Base-by-base conservation (phyloP, 2,329 filamentous ascomycete genomes). In the Ambrosiella beaveri region DNA sequence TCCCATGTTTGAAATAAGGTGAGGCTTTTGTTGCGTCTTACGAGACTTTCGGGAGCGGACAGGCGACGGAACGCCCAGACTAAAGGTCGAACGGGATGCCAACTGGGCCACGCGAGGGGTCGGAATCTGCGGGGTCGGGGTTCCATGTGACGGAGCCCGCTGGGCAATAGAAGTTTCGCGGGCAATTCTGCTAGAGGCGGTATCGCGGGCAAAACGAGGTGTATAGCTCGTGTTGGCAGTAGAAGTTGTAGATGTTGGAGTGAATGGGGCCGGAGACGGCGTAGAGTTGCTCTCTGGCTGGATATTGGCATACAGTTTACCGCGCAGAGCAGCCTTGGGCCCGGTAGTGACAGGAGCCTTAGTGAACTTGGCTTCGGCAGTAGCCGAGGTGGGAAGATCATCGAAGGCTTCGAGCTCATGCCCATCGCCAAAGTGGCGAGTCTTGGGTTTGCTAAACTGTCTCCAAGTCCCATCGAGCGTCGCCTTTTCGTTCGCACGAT, bases 401-500 rank as follows among this genome's bases (percentile, higher is more conserved):
- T 98, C 93, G 67, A 98, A 97, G 1, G 79, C 82, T 64, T 97
- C 91, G 39, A 98, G 76, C 69, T 98, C 93, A 61, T 85, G 86
- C 13, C 93, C 93, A 68, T 96, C 88, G 11, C 93, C 93, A 71
- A 94, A 98, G 76, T 75, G 45, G 45, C 62, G 62, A 19, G 63
- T 63, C 58, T 63, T 63, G 54, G 56, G 59, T 57, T 65, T 59
- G 61, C 58, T 49, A 57, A 61, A 57, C 57, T 62, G 59, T 57
- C 63, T 41, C 62, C 61, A 17, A 57, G 61, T 58, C 55, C 63
- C 59, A 44, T 61, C 61, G 13, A 62, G 53, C 8, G 63, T 64
- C 19, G 56, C 59, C 56, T 58, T 61, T 47, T 64, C 63, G 17
- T 63, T 60, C 9, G 61, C 61, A 55, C 64, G 62, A 36, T 60